Percentiles rank a stretch among this genome's conserved stretches.
Conservation (phyloP, 129 eudicot genomes). For the Oenanthe sinensis region DNA sequence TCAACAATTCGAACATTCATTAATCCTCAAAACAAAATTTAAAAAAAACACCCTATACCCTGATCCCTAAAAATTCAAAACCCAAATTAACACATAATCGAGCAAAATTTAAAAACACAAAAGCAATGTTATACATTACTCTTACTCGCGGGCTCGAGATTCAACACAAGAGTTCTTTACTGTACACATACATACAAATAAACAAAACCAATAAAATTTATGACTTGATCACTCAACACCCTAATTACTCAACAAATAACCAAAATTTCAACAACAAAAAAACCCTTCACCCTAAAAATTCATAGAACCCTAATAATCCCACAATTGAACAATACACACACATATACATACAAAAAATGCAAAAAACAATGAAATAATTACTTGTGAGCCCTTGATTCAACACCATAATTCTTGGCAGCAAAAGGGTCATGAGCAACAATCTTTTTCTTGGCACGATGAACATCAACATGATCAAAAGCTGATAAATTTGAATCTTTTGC, state of each 20-base stretch:
- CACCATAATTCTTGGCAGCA: conserved; percentile 64
- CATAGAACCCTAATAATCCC: conserved; percentile 14
- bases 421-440: conserved; percentile 42
- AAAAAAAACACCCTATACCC: too few species aligned
- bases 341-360: background rate
- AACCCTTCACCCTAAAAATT: background rate
- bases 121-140: too few species aligned
- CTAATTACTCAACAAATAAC: too few species aligned
- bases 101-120: too few species aligned
- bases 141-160: too few species aligned
- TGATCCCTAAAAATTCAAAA: background rate
- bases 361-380: conserved; percentile 13
- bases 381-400: conserved; percentile 61
- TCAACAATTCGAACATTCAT: background rate
- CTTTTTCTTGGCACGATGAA: conserved; percentile 77
- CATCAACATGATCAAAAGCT: conserved; percentile 39
- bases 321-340: background rate
- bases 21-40: background rate
- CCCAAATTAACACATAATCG: background rate
- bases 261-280: too few species aligned
- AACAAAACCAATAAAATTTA: background rate
- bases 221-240: too few species aligned
- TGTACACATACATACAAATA: too few species aligned
- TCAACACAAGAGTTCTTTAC: too few species aligned
- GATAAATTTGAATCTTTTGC: conserved; percentile 18